Evolutionary conservation across 2,329 filamentous ascomycete genomes (phyloP), one percentile per base, ranked within the genome.

Genomic region (Penicillium sp.): DNA sequence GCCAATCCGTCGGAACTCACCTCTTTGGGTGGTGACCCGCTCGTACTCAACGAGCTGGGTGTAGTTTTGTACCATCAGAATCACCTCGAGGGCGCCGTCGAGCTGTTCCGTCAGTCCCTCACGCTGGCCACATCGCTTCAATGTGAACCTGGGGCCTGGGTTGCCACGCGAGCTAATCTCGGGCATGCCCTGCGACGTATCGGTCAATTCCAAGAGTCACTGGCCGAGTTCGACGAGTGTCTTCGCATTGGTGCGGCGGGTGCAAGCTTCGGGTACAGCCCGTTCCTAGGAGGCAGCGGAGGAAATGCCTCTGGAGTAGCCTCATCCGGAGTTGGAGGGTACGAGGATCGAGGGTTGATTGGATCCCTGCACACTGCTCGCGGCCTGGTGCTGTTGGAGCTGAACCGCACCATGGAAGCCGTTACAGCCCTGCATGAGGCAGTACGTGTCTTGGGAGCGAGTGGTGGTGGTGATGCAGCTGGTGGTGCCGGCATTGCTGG

Each of bases 21-120:
- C 2, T 56, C 61, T 1, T 56, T 69, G 8, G 68, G 70, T 0
- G 72, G 72, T 4, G 93, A 98, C 61, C 93, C 93, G 0, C 72
- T 97, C 6, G 80, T 98, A 4, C 77, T 98, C 48, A 98, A 98
- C 66, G 93, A 98, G 71, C 84, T 97, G 72, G 94, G 91, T 3
- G 84, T 97, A 4, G 89, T 96, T 15, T 84, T 88, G 57, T 98
- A 95, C 64, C 89, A 97, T 66, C 88, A 96, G 65, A 83, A 87
- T 58, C 80, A 86, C 44, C 79, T 88, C 6, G 77, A 82, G 51
- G 83, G 85, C 22, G 88, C 93, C 0, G 81, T 87, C 9, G 77
- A 81, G 28, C 80, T 90, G 54, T 97, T 98, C 67, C 77, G 77
- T 7, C 80, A 83, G 53, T 87, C 93, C 0, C 78, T 98, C n/a